Evolutionary conservation across 2,329 filamentous ascomycete genomes (phyloP), one percentile per base, ranked within the genome.

Genomic region (Colletotrichum aenigma): DNA sequence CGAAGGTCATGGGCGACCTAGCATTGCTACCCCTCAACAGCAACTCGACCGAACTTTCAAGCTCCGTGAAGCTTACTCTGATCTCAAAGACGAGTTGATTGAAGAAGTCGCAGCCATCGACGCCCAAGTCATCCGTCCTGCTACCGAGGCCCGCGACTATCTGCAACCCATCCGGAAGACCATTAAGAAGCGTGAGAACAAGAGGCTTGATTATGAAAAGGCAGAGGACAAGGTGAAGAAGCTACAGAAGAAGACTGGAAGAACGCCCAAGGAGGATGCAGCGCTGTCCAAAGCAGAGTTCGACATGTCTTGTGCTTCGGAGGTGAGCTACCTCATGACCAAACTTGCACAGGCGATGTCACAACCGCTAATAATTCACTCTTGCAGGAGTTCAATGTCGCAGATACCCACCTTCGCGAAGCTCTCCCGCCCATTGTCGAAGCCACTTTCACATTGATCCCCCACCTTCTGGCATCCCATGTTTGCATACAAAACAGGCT

Each of bases 181-280:
- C 2, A 95, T 97, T 81, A 97, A 96, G 86, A 96, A 95, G 84
- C 89, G 95, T 62, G 94, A 97, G 81, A 94, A 96, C 80, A 94
- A 93, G 85, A 93, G 95, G 69, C 83, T 96, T 75, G 95, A 97
- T 82, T 97, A 93, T 81, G 95, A 98, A 84, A 91, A 94, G 79
- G 93, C 93, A 78, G 92, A 95, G 83, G 91, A 93, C 79, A 92
- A 93, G 77, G 92, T 93, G 43, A 93, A 94, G 80, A 92, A 91
- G 79, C 89, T 93, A 55, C 88, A 92, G 78, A 93, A 93, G 82
- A 97, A 97, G 83, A 86, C 90, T 26, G 93, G 91, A 48, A 91
- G 92, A 71, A 92, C 91, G 5, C 90, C 94, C 73, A 93, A 94
- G 80, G 95, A 97, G 75, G 95, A 96, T 81, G 88, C 89, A 9